Conservation (phyloP, 768 basidiomycete genomes). For the Termitomyces sp. region DNA sequence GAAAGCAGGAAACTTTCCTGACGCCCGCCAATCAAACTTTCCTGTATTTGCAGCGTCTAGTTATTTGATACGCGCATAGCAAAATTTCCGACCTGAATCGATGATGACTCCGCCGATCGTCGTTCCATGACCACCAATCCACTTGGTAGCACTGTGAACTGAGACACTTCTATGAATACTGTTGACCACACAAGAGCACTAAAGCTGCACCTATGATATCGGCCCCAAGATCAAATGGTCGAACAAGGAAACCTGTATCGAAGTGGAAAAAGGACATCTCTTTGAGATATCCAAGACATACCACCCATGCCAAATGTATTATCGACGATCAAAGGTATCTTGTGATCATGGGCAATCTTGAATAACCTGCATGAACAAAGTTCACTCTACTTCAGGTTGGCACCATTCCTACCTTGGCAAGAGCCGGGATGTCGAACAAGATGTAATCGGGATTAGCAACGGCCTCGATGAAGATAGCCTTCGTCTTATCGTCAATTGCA, state of each 20-base stretch:
- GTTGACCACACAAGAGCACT: too few relatives aligned
- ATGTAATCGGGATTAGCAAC: slow-evolving; percentile 78
- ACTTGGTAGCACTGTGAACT: slow-evolving; percentile 80
- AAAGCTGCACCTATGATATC: slow-evolving; percentile 55
- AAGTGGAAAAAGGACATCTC: slow-evolving; percentile 10
- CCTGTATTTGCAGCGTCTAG: slow-evolving; percentile 20
- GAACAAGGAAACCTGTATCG: slow-evolving; percentile 48
- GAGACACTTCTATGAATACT: not conserved
- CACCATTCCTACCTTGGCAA: slow-evolving; percentile 50
- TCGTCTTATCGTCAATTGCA: slow-evolving; percentile 74
- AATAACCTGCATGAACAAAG: not conserved
- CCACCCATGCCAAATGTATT: slow-evolving; percentile 76
- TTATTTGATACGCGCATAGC: slow-evolving; percentile 3
- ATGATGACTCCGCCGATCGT: slow-evolving; percentile 74
- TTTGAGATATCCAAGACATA: slow-evolving; percentile 11
- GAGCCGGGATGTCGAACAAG: slow-evolving; percentile 58
- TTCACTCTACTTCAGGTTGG: not conserved
- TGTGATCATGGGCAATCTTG: slow-evolving; percentile 64
- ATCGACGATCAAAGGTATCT: slow-evolving; percentile 76
- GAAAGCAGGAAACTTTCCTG: slow-evolving; percentile 69
- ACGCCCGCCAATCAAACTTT: slow-evolving; percentile 68
- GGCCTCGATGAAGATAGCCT: slow-evolving; percentile 68
- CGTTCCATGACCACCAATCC: slow-evolving; percentile 80
- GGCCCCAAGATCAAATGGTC: slow-evolving; percentile 69
- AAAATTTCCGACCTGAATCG: slow-evolving; percentile 45